Percentiles rank a stretch among this genome's conserved stretches.
phyloP scores from a whole-genome alignment of 129 eudicot species.

The Flaveria trinervia region DNA sequence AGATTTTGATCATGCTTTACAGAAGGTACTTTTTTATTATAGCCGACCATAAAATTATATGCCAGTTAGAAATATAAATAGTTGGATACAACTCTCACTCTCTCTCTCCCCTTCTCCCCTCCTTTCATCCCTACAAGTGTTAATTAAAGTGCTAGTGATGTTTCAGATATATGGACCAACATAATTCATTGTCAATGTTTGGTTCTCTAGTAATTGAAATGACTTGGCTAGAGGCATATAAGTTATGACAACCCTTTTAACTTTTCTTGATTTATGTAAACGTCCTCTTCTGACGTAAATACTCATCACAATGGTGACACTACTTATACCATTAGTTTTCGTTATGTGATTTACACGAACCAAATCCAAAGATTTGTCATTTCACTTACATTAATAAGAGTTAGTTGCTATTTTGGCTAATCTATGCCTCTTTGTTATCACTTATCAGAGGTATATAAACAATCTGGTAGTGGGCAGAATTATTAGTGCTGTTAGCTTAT shows the following conservation, averaged over 20 bases:
- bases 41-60: slow-evolving; percentile 12
- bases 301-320: neutral
- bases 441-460: neutral
- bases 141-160: neutral
- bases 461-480: neutral
- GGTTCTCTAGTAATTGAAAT: neutral
- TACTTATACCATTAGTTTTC: neutral
- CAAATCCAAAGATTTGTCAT: neutral
- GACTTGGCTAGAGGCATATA: neutral
- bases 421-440: neutral
- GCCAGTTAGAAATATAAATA: neutral
- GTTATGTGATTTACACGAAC: neutral
- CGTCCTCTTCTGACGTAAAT: neutral
- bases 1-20: slow-evolving; percentile 75
- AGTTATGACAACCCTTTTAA: neutral
- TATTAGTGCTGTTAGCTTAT: neutral
- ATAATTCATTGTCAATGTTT: neutral
- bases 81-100: neutral
- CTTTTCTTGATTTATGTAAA: neutral
- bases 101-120: neutral
- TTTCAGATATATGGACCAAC: slow-evolving; percentile 13
- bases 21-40: slow-evolving; percentile 55
- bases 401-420: neutral
- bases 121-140: neutral
- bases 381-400: no score